Evolutionary conservation across 495 filamentous ascomycete species (phyloP).

Genomic region (Daldinia concentrica): DNA sequence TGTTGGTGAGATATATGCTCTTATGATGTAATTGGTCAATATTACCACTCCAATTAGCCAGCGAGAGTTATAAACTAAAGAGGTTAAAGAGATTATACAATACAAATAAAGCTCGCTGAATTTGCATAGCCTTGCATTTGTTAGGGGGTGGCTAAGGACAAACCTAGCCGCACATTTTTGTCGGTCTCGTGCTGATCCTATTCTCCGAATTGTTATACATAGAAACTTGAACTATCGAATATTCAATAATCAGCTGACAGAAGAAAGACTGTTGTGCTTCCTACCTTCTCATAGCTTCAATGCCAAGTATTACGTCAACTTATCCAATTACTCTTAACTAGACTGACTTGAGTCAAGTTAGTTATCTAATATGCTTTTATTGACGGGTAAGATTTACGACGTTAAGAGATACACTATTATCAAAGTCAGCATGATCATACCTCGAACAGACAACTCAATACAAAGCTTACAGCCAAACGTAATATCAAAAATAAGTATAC

Average conservation of each 20-base stretch:
- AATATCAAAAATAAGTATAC: not conserved
- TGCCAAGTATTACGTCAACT: slow-evolving; percentile 6
- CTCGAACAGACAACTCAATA: not conserved
- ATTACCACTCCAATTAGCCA: not conserved
- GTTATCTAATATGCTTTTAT: slow-evolving; percentile 10
- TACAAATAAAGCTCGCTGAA: not conserved
- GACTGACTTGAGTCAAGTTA: not conserved
- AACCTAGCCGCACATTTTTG: not conserved
- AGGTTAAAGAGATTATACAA: not conserved
- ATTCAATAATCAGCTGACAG: slow-evolving; percentile 3
- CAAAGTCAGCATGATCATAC: slow-evolving; percentile 15
- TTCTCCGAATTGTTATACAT: not conserved
- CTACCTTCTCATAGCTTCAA: not conserved
- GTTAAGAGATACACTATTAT: slow-evolving; percentile 7
- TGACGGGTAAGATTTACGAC: slow-evolving; percentile 12
- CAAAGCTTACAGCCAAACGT: not conserved
- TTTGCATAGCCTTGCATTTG: not conserved
- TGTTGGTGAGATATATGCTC: slow-evolving; percentile 16
- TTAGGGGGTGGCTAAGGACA: not conserved
- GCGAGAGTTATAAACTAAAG: not conserved
- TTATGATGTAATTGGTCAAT: slow-evolving; percentile 9
- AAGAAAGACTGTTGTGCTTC: not conserved
- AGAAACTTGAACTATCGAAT: not conserved
- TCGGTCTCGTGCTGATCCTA: not conserved
- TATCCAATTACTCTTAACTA: not conserved